Conservation (phyloP, 768 basidiomycete species). For the Udeniomyces megalosporus region DNA sequence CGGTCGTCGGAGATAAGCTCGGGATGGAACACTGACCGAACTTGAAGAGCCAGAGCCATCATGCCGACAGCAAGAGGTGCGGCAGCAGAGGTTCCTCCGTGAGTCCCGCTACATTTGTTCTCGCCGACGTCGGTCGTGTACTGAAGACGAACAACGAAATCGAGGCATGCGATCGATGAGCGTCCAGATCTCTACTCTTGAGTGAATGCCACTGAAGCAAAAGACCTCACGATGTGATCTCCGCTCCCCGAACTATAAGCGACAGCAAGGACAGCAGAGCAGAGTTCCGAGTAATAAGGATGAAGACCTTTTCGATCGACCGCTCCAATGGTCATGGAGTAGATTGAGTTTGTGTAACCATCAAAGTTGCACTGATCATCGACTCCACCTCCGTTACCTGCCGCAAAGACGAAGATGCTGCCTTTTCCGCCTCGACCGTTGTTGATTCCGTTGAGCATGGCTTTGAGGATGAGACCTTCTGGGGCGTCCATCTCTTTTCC, state of each 20-base stretch:
- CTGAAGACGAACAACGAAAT: constrained; percentile 33
- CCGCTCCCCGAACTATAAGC: constrained; percentile 91
- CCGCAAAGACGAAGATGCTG: constrained; percentile 89
- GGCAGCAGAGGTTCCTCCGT: constrained; percentile 95
- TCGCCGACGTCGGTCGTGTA: constrained; percentile 87
- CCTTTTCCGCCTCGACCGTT: constrained; percentile 80
- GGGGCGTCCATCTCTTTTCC: constrained; percentile 90
- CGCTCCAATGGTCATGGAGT: constrained; percentile 88
- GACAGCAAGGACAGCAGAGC: constrained; percentile 90
- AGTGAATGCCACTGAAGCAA: no score
- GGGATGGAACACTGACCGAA: constrained; percentile 46
- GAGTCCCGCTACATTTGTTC: constrained; percentile 57
- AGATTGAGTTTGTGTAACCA: constrained; percentile 96
- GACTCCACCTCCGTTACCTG: constrained; percentile 78
- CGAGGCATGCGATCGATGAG: not conserved
- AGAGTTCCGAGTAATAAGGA: constrained; percentile 94
- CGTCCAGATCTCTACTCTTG: no score
- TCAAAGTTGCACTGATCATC: constrained; percentile 99
- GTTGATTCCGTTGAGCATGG: constrained; percentile 82
- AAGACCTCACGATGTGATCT: constrained; percentile 78
- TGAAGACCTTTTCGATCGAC: constrained; percentile 84
- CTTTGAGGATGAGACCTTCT: constrained; percentile 74
- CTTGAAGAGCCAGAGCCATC: constrained; percentile 74
- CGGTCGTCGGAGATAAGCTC: no score
- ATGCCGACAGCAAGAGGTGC: constrained; percentile 93